phyloP scores from a whole-genome alignment of 2,329 filamentous ascomycete species.

The Xylariaceae sp. region DNA sequence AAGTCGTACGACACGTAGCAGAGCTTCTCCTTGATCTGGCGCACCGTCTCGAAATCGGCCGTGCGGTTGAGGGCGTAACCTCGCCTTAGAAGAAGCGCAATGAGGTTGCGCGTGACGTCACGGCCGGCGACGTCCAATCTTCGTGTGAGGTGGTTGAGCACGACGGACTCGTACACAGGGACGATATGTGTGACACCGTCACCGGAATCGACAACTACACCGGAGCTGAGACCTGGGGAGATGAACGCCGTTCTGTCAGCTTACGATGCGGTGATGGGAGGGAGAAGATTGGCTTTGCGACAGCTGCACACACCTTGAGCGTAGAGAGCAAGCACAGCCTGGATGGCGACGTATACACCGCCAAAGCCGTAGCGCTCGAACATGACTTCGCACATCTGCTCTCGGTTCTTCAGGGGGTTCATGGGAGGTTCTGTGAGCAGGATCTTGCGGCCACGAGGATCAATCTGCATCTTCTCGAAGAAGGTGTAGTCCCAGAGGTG shows the following conservation, averaged over 20 bases:
- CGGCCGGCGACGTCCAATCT: constrained; percentile 92
- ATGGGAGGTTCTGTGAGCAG: constrained; percentile 94
- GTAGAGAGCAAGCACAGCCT: constrained; percentile 92
- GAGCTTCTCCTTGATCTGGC: constrained; percentile 99
- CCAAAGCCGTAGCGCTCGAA: constrained; percentile 96
- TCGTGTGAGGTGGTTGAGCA: constrained; percentile 92
- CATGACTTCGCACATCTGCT: constrained; percentile 99
- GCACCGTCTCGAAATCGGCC: constrained; percentile 96
- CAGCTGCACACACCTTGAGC: constrained; percentile 68
- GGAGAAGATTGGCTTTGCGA: neutral
- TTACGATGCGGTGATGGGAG: neutral
- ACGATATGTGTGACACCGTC: constrained; percentile 99
- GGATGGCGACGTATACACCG: constrained; percentile 95
- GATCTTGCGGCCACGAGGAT: constrained; percentile 90
- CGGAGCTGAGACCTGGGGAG: constrained; percentile 67
- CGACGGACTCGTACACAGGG: constrained; percentile 95
- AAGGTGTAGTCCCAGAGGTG: constrained; percentile 99
- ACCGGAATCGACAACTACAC: constrained; percentile 97
- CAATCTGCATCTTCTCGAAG: constrained; percentile 91
- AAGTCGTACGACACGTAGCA: constrained; percentile 99
- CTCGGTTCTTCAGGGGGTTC: constrained; percentile 94
- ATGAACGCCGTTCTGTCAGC: neutral
- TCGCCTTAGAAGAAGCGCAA: constrained; percentile 84
- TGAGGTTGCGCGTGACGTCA: constrained; percentile 97
- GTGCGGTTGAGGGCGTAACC: constrained; percentile 97